Base-by-base conservation (phyloP, 139 green algal species). In the Chlamydomonas sp. region DNA sequence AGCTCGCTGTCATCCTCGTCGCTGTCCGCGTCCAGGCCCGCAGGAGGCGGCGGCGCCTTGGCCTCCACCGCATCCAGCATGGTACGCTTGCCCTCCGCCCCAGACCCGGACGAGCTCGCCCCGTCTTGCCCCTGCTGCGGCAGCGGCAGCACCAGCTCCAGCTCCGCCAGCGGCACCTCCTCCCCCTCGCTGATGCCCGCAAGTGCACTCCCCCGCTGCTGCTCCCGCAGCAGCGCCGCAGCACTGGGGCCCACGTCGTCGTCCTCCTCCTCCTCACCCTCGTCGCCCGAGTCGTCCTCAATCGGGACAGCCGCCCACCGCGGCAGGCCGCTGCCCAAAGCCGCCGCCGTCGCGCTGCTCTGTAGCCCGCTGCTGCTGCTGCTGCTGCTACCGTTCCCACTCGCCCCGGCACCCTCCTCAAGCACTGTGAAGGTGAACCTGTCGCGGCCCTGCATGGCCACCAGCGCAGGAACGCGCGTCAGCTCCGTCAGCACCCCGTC, bases 361-460 rank as follows among this genome's bases (percentile, higher is more conserved):
- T 7, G 6, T 18, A 3, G 14, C 2, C 20, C 62, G 67, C 66
- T 79, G 77, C 58, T 18, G 12, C 5, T 73, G 78, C 68, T 72
- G 76, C 16, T 7, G 58, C 16, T 8, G 78, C 5, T 20, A 15
- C 59, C 17, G 3, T 4, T 15, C 9, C 61, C 58, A 3, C 14
- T 17, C 8, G 49, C 63, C 66, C 61, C 14, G 58, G 58, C 59
- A 20, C 5, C 76, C 49, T 82, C 59, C 64, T 89, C 81, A 61
- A 64, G 86, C 4, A 95, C 85, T 0, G 62, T 78, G 17, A 95
- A 90, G 2, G 81, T 81, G 71, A 95, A 95, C 15, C 66, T 64
- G 85, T 95, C 90, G 59, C 92, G 90, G 57, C 92, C 88, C 17
- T 87, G 20, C 86, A 92, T 90, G 2, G 84, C 76, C n/a, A 95